These are phyloP conservation scores for Penicillium nucicola DNA, from an alignment of 495 filamentous ascomycete species.

Conservation along the genomic window DNA sequence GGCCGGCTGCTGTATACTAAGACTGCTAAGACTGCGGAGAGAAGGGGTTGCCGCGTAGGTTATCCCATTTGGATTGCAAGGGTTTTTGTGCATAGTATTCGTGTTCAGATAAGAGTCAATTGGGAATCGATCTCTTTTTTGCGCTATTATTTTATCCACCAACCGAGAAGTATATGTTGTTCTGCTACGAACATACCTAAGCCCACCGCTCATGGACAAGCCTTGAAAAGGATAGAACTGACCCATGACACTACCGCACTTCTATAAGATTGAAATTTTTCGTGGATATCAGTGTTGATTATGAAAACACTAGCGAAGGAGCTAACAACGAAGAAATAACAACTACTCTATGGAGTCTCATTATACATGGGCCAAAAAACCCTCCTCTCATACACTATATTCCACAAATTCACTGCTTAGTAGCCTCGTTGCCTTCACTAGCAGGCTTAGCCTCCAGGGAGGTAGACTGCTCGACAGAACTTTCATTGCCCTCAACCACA, in stretches of 20 bases:
- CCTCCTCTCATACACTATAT: constrained; percentile 9
- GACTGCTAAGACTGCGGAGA: constrained; percentile 24
- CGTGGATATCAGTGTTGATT: constrained; percentile 3
- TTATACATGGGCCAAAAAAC: constrained; percentile 24
- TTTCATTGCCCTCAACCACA: constrained; percentile 58
- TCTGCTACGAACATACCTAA: too few relatives aligned
- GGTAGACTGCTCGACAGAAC: constrained; percentile 53
- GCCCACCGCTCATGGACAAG: too few relatives aligned
- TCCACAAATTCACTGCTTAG: constrained; percentile 25
- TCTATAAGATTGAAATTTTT: not conserved
- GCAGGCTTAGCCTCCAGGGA: constrained; percentile 65
- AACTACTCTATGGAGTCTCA: constrained; percentile 18
- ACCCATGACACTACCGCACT: too few relatives aligned
- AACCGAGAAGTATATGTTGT: not conserved
- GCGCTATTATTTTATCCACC: not conserved
- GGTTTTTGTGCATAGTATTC: constrained; percentile 41
- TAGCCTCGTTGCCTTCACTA: constrained; percentile 73
- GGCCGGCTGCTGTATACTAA: constrained; percentile 73
- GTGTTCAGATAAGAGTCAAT: constrained; percentile 33
- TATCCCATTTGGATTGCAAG: constrained; percentile 21
- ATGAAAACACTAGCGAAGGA: constrained; percentile 5
- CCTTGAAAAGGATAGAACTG: too few relatives aligned
- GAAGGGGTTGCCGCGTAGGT: constrained; percentile 14
- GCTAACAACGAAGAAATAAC: constrained; percentile 16
- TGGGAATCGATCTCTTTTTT: constrained; percentile 31